A percentile compares a stretch with the other conserved stretches of the same genome.
phyloP scores from a whole-genome alignment of 1,284 basidiomycete genomes.

The Phellinidium pouzarii region DNA sequence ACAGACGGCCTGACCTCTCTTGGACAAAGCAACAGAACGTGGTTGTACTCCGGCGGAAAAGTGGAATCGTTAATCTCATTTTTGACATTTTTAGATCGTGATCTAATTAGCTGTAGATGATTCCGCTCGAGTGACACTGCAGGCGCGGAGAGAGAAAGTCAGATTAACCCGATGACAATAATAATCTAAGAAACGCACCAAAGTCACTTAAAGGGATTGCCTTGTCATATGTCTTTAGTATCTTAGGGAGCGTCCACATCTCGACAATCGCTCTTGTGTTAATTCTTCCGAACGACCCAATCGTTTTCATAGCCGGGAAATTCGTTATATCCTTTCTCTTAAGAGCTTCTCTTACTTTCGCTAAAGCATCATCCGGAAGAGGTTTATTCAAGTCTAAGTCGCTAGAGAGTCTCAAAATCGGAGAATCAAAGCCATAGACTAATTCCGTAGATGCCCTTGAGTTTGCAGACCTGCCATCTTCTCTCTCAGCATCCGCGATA shows the following conservation, averaged over 20 bases:
- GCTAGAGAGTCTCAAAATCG: background rate
- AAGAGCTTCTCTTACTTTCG: conserved; percentile 8
- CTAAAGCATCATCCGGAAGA: background rate
- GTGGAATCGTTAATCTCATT: background rate
- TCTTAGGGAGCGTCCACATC: conserved; percentile 11
- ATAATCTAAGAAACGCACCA: background rate
- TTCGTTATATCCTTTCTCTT: conserved; percentile 13
- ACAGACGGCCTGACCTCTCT: conserved; percentile 8
- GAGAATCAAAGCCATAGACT: background rate
- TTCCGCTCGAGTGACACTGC: conserved; percentile 10
- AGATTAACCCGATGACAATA: background rate
- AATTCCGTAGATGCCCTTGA: background rate
- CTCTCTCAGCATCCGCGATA: background rate
- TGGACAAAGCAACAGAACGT: conserved; percentile 18
- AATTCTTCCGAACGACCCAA: conserved; percentile 6
- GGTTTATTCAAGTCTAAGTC: background rate
- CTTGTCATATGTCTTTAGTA: conserved; percentile 4
- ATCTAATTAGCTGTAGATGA: conserved; percentile 11
- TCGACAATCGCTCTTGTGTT: conserved; percentile 13
- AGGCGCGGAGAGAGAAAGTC: background rate
- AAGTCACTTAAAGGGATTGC: conserved; percentile 13
- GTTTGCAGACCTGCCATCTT: background rate
- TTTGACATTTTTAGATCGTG: background rate
- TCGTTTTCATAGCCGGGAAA: conserved; percentile 8
- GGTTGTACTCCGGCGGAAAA: conserved; percentile 8